Conservation (phyloP, 2,329 filamentous ascomycete species). For the Stylonectria norvegica region DNA sequence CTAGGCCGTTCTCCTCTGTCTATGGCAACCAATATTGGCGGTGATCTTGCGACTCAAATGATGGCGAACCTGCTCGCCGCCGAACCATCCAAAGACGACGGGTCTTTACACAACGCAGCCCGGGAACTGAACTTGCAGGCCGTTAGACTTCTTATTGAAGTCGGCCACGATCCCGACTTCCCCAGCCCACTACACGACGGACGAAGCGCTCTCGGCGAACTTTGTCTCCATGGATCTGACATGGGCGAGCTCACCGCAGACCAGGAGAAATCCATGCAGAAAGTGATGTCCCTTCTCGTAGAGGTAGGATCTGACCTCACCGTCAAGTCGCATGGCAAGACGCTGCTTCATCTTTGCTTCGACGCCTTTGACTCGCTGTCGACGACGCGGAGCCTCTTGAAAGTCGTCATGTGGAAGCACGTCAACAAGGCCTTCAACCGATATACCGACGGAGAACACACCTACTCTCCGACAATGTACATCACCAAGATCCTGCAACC, state of each 20-base stretch:
- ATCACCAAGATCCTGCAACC: slow-evolving; percentile 44
- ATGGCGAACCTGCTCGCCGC: slow-evolving; percentile 54
- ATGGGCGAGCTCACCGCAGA: slow-evolving; percentile 41
- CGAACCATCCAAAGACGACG: slow-evolving; percentile 58
- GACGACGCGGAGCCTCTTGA: slow-evolving; percentile 56
- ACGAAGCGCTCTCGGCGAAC: slow-evolving; percentile 60
- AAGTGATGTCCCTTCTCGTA: slow-evolving; percentile 54
- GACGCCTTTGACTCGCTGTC: slow-evolving; percentile 53
- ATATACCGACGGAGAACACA: slow-evolving; percentile 49
- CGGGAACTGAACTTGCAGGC: slow-evolving; percentile 55
- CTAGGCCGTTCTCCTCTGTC: slow-evolving; percentile 57
- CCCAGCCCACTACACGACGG: slow-evolving; percentile 61
- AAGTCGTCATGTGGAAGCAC: slow-evolving; percentile 62
- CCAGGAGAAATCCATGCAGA: slow-evolving; percentile 53
- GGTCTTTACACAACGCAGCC: slow-evolving; percentile 63
- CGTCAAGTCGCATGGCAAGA: slow-evolving; percentile 55
- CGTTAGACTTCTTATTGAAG: slow-evolving; percentile 54
- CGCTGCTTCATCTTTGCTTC: slow-evolving; percentile 57
- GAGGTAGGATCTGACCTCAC: slow-evolving; percentile 54
- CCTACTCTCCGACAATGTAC: slow-evolving; percentile 65
- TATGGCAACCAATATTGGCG: slow-evolving; percentile 55
- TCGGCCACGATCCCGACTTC: slow-evolving; percentile 62
- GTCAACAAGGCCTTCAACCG: slow-evolving; percentile 59
- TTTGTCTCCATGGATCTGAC: slow-evolving; percentile 56
- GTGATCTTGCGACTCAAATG: slow-evolving; percentile 51